Base-by-base conservation (phyloP, 1,284 basidiomycete species). In the Ganoderma leucocontextum region DNA sequence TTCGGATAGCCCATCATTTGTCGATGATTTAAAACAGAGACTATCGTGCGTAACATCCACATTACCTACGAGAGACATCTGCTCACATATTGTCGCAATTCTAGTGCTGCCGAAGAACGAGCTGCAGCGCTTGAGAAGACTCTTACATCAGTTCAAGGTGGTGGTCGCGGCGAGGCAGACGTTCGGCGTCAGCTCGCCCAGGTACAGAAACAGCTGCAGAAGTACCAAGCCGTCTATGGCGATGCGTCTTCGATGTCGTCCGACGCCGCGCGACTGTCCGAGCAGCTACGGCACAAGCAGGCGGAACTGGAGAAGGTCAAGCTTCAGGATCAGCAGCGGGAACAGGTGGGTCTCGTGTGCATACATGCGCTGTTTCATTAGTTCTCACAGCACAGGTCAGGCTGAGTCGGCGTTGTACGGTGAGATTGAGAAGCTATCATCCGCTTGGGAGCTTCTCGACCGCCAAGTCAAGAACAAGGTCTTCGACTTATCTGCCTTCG, bases 381-480 rank as follows among this genome's bases (percentile, higher is more conserved):
- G 38, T 39, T 15, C 52, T 66, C 25, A 41, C 19, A 19, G 13
- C 35, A 2, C 15, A 55, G 33, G 8, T 0, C 75, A 95, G 88
- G 86, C 91, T 6, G 91, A 95, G 71, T 85, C 89, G n/a, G 87
- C 92, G 35, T 80, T 97, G 29, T 97, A 94, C 75, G 84, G 89
- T 49, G 97, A 99, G 80, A 82, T 98, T 6, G 96, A 98, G 71
- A 91, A 91, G 73, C 79, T 99, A 36, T 95, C 95, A 17, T 87
- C 89, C 60, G 91, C 95, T 0, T 98, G 95, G 93, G 95, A 96
- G 75, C 82, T 86, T n/a, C 83, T 97, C 38, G 95, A 97, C 73
- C 86, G 88, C 63, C 93, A 95, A 72, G 87, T 96, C 57, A 90
- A 92, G 73, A 91, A 86, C 78, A 97, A 97, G 79, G 89, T 96